These are phyloP conservation scores for Scheffersomyces lignicola DNA, from an alignment of 1,139 yeast genomes.

Conservation along the genomic window DNA sequence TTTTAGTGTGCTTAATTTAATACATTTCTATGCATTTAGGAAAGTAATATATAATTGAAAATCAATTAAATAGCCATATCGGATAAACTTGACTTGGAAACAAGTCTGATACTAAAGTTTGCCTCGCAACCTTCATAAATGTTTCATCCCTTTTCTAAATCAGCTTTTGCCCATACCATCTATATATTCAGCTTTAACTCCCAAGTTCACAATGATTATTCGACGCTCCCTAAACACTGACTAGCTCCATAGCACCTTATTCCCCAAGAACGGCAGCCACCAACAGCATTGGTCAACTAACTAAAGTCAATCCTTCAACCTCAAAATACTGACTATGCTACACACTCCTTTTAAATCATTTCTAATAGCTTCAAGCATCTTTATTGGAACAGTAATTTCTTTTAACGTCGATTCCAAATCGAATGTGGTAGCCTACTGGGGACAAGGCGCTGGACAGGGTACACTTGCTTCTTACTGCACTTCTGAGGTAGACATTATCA, in stretches of 20 bases:
- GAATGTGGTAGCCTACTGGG: constrained; percentile 76
- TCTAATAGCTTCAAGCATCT: constrained; percentile 1
- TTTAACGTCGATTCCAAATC: constrained; percentile 12
- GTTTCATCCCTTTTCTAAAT: background rate
- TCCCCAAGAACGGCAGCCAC: no score
- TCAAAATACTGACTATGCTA: background rate
- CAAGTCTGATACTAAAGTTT: constrained; percentile 1
- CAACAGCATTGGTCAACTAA: constrained; percentile 1
- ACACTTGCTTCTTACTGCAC: constrained; percentile 64
- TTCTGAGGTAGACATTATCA: constrained; percentile 63
- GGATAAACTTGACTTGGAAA: no score
- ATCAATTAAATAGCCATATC: no score
- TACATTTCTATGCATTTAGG: no score
- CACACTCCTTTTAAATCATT: background rate
- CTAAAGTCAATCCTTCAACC: constrained; percentile 2
- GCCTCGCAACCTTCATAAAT: background rate
- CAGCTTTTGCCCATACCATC: background rate
- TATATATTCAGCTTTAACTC: background rate
- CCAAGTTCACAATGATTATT: background rate
- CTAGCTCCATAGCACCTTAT: no score
- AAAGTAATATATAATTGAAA: no score
- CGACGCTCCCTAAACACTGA: no score
- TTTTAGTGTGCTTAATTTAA: no score
- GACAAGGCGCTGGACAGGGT: constrained; percentile 77
- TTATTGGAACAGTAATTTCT: constrained; percentile 8